Conservation (phyloP, 352 stramenopile species). For the Halophytophthora polymorphica region DNA sequence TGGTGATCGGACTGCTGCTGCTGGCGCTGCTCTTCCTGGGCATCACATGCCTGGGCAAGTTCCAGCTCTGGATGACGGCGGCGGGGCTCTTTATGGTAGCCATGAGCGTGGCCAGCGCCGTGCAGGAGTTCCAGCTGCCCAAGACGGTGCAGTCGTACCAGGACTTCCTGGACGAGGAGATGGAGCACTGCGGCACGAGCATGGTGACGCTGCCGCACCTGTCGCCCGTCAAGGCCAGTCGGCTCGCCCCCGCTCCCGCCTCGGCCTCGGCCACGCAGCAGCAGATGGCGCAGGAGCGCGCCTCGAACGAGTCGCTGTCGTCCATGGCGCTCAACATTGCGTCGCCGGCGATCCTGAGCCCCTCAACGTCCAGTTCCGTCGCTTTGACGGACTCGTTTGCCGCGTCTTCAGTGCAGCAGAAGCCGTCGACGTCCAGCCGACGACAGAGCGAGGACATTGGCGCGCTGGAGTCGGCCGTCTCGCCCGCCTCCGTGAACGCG, state of each 20-base stretch:
- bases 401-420: slow-evolving; percentile 13
- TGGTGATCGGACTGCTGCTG: slow-evolving; percentile 29
- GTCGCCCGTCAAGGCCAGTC: slow-evolving; percentile 22
- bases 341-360: slow-evolving; percentile 31
- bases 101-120: slow-evolving; percentile 54
- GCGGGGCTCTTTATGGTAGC: slow-evolving; percentile 59
- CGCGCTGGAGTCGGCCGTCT: slow-evolving; percentile 26
- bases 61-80: slow-evolving; percentile 69
- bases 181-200: slow-evolving; percentile 40
- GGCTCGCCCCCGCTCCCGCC: slow-evolving; percentile 8
- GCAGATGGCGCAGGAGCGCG: slow-evolving; percentile 17
- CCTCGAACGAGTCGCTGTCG: slow-evolving; percentile 15
- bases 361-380: neutral
- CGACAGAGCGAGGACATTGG: slow-evolving; percentile 33
- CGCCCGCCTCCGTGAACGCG: slow-evolving; percentile 13
- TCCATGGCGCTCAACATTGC: slow-evolving; percentile 41
- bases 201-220: slow-evolving; percentile 54
- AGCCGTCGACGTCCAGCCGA: slow-evolving; percentile 10
- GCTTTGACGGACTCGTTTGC: slow-evolving; percentile 4
- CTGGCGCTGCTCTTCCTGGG: slow-evolving; percentile 44
- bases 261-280: too few species aligned
- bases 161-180: slow-evolving; percentile 55
- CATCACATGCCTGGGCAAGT: slow-evolving; percentile 40
- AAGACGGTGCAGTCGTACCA: slow-evolving; percentile 43
- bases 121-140: slow-evolving; percentile 56